Evolutionary conservation across 176 grass and related monocot species (phyloP), one percentile per base, ranked within the genome.

Genomic region (Aegilops longissima): DNA sequence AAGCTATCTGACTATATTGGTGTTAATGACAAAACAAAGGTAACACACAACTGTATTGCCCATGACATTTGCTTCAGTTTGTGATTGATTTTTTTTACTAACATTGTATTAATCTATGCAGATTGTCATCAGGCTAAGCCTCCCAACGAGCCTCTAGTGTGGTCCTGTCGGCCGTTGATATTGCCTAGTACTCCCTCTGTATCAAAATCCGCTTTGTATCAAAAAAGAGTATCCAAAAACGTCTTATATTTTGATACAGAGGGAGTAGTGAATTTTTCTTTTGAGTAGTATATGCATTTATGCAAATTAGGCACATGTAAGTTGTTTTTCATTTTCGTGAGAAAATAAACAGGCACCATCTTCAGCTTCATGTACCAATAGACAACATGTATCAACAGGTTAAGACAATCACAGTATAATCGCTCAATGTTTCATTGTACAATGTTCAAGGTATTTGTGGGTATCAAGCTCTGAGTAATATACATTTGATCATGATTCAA

Each of bases 21-120:
- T 76, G 34, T 68, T 82, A 95, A 92, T 91, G 90, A 95, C 24
- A 92, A 95, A 89, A 92, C 90, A 74, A 95, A 90, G 90, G 90
- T 95, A 89, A 73, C 21, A 66, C 39, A 12, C 80, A 79, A 8
- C n/a, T 56, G 10, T 79, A 80, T 4, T 70, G 61, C 42, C 9
- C 18, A 80, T 68, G 27, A 20, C 30, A 4, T 44, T 77, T 80
- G 16, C 47, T 75, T 81, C 12, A 62, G 31, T 70, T 76, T 0
- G 6, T 61, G 30, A 29, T 77, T 89, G 51, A 4, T 29, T 25
- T 14, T n/a, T 33, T 29, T 45, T 16, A 47, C 2, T 7, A 23
- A 21, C 4, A 20, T 10, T 44, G 45, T 23, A 9, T 79, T 62
- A 49, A 51, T 61, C 2, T 81, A 24, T 87, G 76, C 89, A 91